Base-by-base conservation (phyloP, 2,329 filamentous ascomycete species). In the Tolypocladium inflatum region DNA sequence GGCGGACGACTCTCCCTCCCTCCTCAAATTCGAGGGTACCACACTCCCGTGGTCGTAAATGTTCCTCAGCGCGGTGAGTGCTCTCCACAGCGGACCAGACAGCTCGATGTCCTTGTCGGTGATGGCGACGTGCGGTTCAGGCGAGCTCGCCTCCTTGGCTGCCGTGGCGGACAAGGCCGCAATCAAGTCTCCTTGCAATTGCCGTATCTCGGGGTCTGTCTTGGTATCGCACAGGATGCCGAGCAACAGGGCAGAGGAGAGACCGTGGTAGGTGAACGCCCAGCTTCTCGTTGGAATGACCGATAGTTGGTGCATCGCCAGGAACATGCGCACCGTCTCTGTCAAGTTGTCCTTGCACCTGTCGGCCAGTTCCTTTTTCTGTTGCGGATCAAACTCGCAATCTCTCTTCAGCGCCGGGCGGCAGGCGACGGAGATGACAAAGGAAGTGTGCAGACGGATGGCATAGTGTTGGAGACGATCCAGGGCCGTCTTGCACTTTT, bases 271-370 rank as follows among this genome's bases (percentile, higher is more conserved):
- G 1, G 84, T 87, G 60, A 87, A 87, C 0, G 84, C 84, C 84
- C 84, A 87, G 58, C 82, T 86, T 33, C 84, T 76, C 0, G 84
- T 87, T 1, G 84, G 84, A 53, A 87, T 86, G 10, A 85, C 81
- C 2, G 83, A 86, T 37, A 87, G 72, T 61, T 86, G 84, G 67
- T 87, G 84, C 84, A 87, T 87, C 19, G 84, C 82, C 26, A 87
- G 73, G 65, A 87, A 87, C 84, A 87, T 87, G 45, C 82, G 79
- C 13, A 87, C 84, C 15, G 84, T 87, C 66, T 87, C 83, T 7
- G 82, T 82, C 33, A 87, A 73, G 65, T 86, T 86, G 19, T 74
- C 71, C 66, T 85, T 85, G 73, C 84, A 87, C 58, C 79, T 78
- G 35, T 81, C 78, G 2, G 81, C 80, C 0, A 87, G 72, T 1